phyloP scores from a whole-genome alignment of 208 protist species.

The Endotrypanum monterogeii region DNA sequence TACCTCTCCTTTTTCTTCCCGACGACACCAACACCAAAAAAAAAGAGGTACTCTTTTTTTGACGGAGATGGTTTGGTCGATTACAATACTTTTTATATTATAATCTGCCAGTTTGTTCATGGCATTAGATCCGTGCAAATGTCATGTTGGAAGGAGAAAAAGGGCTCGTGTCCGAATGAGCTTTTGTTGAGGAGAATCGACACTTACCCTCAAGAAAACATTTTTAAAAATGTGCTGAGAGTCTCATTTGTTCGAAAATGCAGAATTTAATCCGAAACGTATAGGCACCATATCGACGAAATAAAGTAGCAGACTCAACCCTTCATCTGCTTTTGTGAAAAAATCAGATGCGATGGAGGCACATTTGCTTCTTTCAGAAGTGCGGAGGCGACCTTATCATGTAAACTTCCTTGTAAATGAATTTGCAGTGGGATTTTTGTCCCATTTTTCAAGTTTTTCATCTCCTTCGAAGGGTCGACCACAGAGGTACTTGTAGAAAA shows the following conservation, averaged over 20 bases:
- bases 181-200: neutral
- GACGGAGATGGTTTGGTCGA: neutral
- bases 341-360: constrained; percentile 28
- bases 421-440: constrained; percentile 63
- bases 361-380: constrained; percentile 46
- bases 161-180: neutral
- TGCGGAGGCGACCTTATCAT: constrained; percentile 30
- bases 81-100: neutral
- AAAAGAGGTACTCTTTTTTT: neutral
- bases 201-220: neutral
- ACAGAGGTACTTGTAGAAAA: constrained; percentile 64
- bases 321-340: neutral
- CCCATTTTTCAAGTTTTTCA: constrained; percentile 55
- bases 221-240: constrained; percentile 1
- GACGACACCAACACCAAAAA: neutral
- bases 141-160: too few relatives aligned
- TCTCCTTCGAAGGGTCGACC: constrained; percentile 51
- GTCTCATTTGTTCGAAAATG: neutral
- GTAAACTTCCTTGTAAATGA: constrained; percentile 58
- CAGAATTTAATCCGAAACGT: neutral
- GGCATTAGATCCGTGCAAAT: neutral
- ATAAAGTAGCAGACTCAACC: neutral
- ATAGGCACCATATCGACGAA: neutral
- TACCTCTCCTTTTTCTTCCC: neutral
- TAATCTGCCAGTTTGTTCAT: neutral